These are phyloP conservation scores for Skeletonema tropicum DNA, from an alignment of 108 stramenopile genomes.

Conservation along the genomic window DNA sequence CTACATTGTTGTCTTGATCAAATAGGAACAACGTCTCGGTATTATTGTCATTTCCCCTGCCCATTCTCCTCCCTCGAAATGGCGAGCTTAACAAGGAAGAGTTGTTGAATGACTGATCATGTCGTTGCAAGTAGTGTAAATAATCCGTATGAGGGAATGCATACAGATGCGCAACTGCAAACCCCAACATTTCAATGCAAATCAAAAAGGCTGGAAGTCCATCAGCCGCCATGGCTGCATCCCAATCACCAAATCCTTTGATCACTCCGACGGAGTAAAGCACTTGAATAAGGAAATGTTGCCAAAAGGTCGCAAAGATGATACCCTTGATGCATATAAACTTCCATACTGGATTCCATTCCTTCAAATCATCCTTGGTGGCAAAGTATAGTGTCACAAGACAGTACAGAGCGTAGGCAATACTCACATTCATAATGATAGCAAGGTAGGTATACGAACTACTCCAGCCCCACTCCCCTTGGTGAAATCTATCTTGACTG, in stretches of 20 bases:
- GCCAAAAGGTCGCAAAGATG: constrained; percentile 75
- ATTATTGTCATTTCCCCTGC: neutral
- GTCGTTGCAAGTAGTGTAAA: constrained; percentile 39
- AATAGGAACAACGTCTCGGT: constrained; percentile 34
- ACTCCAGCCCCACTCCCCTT: constrained; percentile 37
- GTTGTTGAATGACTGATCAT: constrained; percentile 6
- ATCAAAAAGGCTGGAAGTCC: constrained; percentile 53
- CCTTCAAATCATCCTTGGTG: constrained; percentile 51
- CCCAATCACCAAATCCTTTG: constrained; percentile 39
- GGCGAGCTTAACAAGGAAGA: neutral
- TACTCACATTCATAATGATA: constrained; percentile 48
- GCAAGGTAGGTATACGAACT: constrained; percentile 36
- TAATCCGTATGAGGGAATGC: constrained; percentile 64
- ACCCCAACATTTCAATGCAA: constrained; percentile 65
- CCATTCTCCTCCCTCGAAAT: neutral
- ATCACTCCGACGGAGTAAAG: constrained; percentile 38
- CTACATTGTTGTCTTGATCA: constrained; percentile 49
- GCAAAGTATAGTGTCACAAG: constrained; percentile 56
- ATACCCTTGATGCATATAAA: constrained; percentile 70
- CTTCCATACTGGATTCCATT: constrained; percentile 63
- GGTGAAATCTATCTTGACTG: constrained; percentile 28
- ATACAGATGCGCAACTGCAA: constrained; percentile 54
- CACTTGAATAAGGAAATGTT: constrained; percentile 39
- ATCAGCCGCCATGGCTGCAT: constrained; percentile 32
- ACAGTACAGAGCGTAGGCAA: constrained; percentile 63